These are phyloP conservation scores for Sclerotinia glacialis DNA, from an alignment of 2,329 filamentous ascomycete genomes.

Conservation along the genomic window DNA sequence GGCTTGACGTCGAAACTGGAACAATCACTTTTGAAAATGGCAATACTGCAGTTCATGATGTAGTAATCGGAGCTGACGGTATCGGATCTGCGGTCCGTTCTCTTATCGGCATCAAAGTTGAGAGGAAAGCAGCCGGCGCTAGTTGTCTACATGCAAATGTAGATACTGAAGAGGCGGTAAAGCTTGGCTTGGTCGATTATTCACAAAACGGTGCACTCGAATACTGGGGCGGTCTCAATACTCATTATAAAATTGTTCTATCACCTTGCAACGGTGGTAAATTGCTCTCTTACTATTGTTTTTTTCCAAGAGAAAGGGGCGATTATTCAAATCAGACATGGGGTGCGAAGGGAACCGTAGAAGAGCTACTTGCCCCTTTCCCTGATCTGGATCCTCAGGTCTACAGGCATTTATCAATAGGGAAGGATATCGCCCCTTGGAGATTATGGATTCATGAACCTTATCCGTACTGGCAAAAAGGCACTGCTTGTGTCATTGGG, in stretches of 20 bases:
- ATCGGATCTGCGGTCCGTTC: constrained; percentile 61
- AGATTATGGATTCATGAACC: constrained; percentile 62
- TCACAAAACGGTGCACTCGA: constrained; percentile 59
- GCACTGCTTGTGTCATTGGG: constrained; percentile 56
- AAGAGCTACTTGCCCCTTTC: constrained; percentile 59
- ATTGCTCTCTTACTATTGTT: constrained; percentile 67
- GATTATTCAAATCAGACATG: constrained; percentile 60
- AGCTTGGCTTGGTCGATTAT: constrained; percentile 61
- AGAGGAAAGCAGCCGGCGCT: constrained; percentile 56
- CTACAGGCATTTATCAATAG: constrained; percentile 55
- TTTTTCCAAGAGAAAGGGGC: constrained; percentile 58
- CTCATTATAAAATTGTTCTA: constrained; percentile 67
- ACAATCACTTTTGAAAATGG: constrained; percentile 43
- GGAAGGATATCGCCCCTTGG: constrained; percentile 63
- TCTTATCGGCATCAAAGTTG: constrained; percentile 57
- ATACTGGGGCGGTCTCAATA: constrained; percentile 67
- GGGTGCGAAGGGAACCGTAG: constrained; percentile 53
- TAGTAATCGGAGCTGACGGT: constrained; percentile 44
- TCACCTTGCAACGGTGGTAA: constrained; percentile 66
- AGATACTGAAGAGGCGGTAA: constrained; percentile 56
- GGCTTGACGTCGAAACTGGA: constrained; percentile 50
- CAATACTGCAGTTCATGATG: constrained; percentile 35
- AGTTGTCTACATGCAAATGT: constrained; percentile 66
- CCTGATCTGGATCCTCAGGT: constrained; percentile 59
- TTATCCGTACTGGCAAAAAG: constrained; percentile 56